phyloP scores from a whole-genome alignment of 192 early-diverging fungal genomes.

The Entophlyctis luteolus region DNA sequence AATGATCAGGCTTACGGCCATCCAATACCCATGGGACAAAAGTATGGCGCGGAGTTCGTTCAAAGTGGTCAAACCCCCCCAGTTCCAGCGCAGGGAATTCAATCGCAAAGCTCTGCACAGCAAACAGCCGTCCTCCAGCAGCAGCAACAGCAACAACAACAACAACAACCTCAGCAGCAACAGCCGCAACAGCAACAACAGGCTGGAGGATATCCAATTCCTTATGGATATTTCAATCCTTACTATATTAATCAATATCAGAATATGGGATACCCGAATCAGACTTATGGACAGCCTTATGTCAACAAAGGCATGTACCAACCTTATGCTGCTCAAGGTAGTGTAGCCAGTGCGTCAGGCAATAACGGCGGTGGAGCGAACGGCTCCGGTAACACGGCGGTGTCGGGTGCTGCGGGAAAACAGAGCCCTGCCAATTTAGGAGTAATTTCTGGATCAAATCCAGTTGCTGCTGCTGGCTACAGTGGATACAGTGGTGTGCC shows the following conservation, averaged over 20 bases:
- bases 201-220: conserved; percentile 51
- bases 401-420: conserved; percentile 14
- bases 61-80: conserved; percentile 3
- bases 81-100: conserved; percentile 4
- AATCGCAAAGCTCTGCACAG: conserved; percentile 22
- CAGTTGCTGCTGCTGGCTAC: conserved; percentile 13
- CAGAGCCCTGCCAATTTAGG: conserved; percentile 7
- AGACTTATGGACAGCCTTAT: conserved; percentile 81
- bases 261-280: conserved; percentile 69
- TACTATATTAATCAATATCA: conserved; percentile 79
- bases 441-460: conserved; percentile 1
- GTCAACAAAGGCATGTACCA: conserved; percentile 89
- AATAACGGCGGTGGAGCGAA: not conserved
- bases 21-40: conserved; percentile 12
- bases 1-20: conserved; percentile 31
- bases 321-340: conserved; percentile 47
- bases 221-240: conserved; percentile 74
- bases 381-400: not conserved
- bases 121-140: conserved; percentile 1
- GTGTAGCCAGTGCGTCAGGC: not conserved
- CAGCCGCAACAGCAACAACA: conserved; percentile 51
- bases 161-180: conserved; percentile 12
- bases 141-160: conserved; percentile 16
- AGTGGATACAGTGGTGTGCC: conserved; percentile 9
- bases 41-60: conserved; percentile 25